Evolutionary conservation across 345 rosid species (phyloP).

Genomic region (Eucalyptus albens): DNA sequence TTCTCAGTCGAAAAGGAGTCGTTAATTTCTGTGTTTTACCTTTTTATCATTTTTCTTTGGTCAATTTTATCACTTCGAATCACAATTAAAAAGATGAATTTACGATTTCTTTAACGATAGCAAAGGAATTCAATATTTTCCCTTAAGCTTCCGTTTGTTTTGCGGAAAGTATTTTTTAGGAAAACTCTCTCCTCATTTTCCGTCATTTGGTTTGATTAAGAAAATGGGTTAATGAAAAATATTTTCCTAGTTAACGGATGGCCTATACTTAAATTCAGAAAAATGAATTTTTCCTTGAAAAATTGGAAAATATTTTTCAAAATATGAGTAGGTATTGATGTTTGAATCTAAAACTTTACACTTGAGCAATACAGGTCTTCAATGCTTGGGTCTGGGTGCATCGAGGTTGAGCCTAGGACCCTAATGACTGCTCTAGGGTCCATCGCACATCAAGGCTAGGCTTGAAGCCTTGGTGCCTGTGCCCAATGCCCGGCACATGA

Average conservation of each 20-base stretch:
- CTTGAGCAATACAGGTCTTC: not conserved
- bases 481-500: not conserved
- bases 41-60: not conserved
- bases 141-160: not conserved
- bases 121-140: not conserved
- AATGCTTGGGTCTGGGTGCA: not conserved
- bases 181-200: not conserved
- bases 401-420: not conserved
- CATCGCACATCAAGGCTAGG: not conserved
- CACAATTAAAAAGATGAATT: not conserved
- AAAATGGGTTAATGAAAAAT: rapidly evolving
- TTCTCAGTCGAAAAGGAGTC: not conserved
- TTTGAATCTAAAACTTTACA: not conserved
- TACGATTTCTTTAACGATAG: not conserved
- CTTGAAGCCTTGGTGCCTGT: not conserved
- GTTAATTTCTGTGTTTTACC: not conserved
- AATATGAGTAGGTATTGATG: not conserved
- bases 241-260: rapidly evolving
- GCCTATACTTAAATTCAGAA: no score
- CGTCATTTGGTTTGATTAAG: not conserved
- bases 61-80: not conserved
- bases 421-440: rapidly evolving
- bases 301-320: not conserved
- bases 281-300: not conserved
- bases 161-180: rapidly evolving